A percentile compares a stretch with the other conserved stretches of the same genome.
Conservation (phyloP, 768 basidiomycete genomes). For the Pisolithus microcarpus region DNA sequence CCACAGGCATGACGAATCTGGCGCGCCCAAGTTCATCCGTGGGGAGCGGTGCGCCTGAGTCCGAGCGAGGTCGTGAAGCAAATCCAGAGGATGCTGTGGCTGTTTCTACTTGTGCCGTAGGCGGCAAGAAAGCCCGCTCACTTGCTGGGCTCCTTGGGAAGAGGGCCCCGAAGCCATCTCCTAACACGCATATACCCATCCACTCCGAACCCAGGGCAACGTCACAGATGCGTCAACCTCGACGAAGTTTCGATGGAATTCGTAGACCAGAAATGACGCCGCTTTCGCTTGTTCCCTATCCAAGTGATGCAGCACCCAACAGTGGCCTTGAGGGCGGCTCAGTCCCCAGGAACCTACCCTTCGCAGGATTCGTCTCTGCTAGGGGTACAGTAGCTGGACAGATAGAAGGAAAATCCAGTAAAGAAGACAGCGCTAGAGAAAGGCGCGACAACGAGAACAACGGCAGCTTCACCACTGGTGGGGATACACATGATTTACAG, state of each 20-base stretch:
- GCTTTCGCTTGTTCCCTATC: constrained; percentile 20
- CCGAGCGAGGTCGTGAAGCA: neutral
- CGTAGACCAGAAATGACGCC: constrained; percentile 15
- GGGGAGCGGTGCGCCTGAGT: neutral
- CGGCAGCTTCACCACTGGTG: neutral
- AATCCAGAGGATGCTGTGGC: neutral
- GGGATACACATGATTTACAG: neutral
- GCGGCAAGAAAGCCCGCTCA: constrained; percentile 14
- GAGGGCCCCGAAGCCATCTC: constrained; percentile 6
- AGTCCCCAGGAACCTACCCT: neutral
- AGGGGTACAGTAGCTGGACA: too few species aligned
- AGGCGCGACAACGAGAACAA: neutral
- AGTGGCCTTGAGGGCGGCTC: neutral
- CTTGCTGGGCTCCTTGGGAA: constrained; percentile 17
- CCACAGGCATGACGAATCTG: neutral
- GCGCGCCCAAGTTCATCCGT: neutral
- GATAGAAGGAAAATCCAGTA: too few species aligned
- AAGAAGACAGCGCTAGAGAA: neutral
- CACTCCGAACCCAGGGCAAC: neutral
- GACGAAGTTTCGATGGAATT: constrained; percentile 21
- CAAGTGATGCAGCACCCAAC: neutral
- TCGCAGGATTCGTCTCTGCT: neutral
- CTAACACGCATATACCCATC: neutral
- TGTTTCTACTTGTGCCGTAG: constrained; percentile 3
- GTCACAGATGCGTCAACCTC: constrained; percentile 2